These are phyloP conservation scores for Saksenaea oblongispora DNA, from an alignment of 371 early-diverging fungal species.

Conservation along the genomic window DNA sequence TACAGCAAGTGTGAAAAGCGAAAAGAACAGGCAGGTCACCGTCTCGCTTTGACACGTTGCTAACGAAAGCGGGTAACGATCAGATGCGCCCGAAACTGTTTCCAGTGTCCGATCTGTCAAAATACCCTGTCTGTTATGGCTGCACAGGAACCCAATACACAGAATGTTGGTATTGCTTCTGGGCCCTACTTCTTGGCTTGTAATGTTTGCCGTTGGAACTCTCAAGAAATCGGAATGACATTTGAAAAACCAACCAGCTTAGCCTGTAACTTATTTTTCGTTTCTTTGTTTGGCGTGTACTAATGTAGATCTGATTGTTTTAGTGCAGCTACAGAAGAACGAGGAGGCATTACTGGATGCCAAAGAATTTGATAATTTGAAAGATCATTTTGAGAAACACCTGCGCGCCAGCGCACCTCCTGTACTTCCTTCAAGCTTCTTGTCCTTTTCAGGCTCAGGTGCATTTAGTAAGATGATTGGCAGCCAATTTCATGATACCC, in stretches of 20 bases:
- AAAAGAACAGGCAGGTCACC: conserved; percentile 75
- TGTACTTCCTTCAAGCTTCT: conserved; percentile 39
- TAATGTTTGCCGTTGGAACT: conserved; percentile 91
- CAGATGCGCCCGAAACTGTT: conserved; percentile 94
- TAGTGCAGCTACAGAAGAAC: conserved; percentile 76
- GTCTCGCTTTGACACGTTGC: not conserved
- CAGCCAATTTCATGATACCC: conserved; percentile 28
- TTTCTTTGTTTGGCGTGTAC: not conserved
- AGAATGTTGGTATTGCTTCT: conserved; percentile 23
- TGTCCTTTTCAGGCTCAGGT: conserved; percentile 39
- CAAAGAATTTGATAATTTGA: conserved; percentile 82
- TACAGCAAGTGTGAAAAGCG: conserved; percentile 91
- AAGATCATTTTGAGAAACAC: conserved; percentile 79
- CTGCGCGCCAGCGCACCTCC: conserved; percentile 48
- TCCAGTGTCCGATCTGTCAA: conserved; percentile 89
- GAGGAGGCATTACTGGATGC: conserved; percentile 74
- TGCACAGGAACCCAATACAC: conserved; percentile 50
- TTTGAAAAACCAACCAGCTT: conserved; percentile 94
- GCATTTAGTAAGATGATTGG: conserved; percentile 48
- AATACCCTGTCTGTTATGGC: conserved; percentile 83
- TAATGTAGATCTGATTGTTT: not conserved
- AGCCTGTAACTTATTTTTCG: conserved; percentile 57
- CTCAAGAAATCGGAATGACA: conserved; percentile 82
- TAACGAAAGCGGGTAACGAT: not conserved
- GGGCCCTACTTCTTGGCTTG: conserved; percentile 73